Conservation (phyloP, 78 protist genomes). For the Dictyostelium citrinum region DNA sequence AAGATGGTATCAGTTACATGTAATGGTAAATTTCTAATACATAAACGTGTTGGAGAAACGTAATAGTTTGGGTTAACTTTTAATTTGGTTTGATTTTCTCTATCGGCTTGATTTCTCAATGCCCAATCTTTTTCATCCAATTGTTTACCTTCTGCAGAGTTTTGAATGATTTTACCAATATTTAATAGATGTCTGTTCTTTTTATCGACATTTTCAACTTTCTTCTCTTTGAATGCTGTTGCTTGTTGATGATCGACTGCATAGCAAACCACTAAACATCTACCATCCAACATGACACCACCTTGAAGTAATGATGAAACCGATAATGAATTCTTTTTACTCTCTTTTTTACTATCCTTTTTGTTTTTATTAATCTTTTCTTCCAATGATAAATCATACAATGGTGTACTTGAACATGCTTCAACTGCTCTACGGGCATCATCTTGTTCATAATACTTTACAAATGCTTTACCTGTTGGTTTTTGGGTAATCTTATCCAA, state of each 20-base stretch:
- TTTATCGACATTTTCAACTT: conserved; percentile 37
- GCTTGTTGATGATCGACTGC: conserved; percentile 73
- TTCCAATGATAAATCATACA: conserved; percentile 38
- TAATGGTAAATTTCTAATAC: conserved; percentile 52
- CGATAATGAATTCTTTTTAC: conserved; percentile 5
- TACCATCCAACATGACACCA: conserved; percentile 54
- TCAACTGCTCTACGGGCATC: conserved; percentile 16
- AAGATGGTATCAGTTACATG: neutral
- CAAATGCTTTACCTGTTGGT: conserved; percentile 71
- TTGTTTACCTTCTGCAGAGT: conserved; percentile 20
- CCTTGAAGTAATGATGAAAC: conserved; percentile 53
- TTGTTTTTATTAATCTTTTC: neutral
- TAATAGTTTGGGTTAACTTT: conserved; percentile 69
- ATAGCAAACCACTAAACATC: conserved; percentile 10
- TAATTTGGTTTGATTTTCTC: conserved; percentile 26
- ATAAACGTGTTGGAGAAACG: conserved; percentile 60
- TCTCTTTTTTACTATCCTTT: conserved; percentile 5
- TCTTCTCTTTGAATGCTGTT: conserved; percentile 10
- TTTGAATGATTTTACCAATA: conserved; percentile 41
- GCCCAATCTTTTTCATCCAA: conserved; percentile 66
- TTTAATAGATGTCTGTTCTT: conserved; percentile 5
- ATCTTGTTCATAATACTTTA: conserved; percentile 13
- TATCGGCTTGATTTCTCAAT: conserved; percentile 48
- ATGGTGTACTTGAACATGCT: neutral
- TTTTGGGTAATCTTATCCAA: conserved; percentile 16